phyloP scores from a whole-genome alignment of 2,329 filamentous ascomycete genomes.

The Pseudovirgaria hyperparasitica region DNA sequence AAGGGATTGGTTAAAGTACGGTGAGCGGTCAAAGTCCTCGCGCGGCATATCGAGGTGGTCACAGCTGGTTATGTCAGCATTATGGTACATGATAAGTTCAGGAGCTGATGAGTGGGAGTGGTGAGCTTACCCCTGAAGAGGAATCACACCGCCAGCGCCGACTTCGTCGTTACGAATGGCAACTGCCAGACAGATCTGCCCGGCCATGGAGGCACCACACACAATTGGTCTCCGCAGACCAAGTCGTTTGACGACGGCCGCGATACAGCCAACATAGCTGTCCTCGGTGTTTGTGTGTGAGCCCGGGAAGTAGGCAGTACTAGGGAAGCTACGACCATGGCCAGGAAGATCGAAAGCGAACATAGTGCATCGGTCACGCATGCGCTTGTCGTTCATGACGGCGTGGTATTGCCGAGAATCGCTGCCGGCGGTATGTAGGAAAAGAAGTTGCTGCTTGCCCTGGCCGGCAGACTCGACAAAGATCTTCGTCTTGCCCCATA shows the following conservation, averaged over 20 bases:
- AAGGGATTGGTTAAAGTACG: conserved; percentile 34
- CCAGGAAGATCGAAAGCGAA: conserved; percentile 38
- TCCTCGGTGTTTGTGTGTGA: conserved; percentile 37
- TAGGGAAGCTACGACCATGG: conserved; percentile 36
- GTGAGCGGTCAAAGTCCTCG: conserved; percentile 32
- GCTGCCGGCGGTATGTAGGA: conserved; percentile 34
- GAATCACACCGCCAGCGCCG: conserved; percentile 33
- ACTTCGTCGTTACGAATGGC: conserved; percentile 35
- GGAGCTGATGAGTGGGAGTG: background rate
- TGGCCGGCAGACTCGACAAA: conserved; percentile 37
- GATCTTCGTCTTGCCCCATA: conserved; percentile 36
- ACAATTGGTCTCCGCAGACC: conserved; percentile 34
- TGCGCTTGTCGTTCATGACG: conserved; percentile 36
- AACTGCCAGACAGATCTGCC: conserved; percentile 35
- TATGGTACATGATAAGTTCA: background rate
- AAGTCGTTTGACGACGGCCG: conserved; percentile 31
- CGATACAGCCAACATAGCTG: conserved; percentile 33
- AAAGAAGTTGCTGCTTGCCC: conserved; percentile 32
- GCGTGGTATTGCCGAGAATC: conserved; percentile 39
- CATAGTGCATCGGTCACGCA: conserved; percentile 37
- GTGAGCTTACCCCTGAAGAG: conserved; percentile 27
- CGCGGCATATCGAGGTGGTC: conserved; percentile 32
- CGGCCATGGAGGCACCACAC: conserved; percentile 38
- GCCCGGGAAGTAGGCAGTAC: conserved; percentile 26
- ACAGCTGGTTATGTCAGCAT: conserved; percentile 10